Percentiles rank a stretch among this genome's conserved stretches.
Evolutionary conservation across 2,329 filamentous ascomycete genomes (phyloP).

Genomic region (Alternaria alternata): DNA sequence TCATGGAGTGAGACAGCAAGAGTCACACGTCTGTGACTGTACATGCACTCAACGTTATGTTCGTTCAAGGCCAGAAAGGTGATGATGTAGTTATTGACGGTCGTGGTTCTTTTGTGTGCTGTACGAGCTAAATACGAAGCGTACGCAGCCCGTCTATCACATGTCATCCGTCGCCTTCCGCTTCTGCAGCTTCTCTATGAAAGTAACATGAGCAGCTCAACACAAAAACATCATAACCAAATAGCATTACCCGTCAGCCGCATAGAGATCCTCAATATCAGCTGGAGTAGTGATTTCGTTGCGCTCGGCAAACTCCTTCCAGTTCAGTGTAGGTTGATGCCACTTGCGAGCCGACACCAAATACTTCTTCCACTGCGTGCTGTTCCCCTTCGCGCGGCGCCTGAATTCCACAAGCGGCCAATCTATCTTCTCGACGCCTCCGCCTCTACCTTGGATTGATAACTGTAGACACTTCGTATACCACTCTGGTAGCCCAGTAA

Average conservation of each 20-base stretch:
- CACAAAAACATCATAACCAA: neutral
- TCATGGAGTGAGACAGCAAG: constrained; percentile 14
- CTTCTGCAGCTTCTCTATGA: neutral
- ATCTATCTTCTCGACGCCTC: constrained; percentile 22
- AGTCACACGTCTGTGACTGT: constrained; percentile 27
- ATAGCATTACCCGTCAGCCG: neutral
- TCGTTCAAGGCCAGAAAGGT: neutral
- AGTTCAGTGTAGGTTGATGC: constrained; percentile 32
- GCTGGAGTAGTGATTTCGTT: constrained; percentile 24
- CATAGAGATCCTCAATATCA: constrained; percentile 15
- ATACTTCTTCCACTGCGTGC: constrained; percentile 4
- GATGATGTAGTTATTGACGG: neutral
- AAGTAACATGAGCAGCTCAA: neutral
- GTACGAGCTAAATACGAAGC: neutral
- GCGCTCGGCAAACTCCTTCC: constrained; percentile 33
- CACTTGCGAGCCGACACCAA: constrained; percentile 22
- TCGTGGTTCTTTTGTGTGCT: neutral
- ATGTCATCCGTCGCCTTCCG: neutral
- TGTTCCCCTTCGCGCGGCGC: constrained; percentile 11
- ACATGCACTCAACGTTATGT: constrained; percentile 1
- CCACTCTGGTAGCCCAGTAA: constrained; percentile 30
- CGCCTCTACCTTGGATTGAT: constrained; percentile 31
- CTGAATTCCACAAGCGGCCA: constrained; percentile 26
- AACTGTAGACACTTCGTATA: constrained; percentile 29
- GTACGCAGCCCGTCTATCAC: neutral